Percentiles rank a stretch among this genome's conserved stretches.
Conservation (phyloP, 2,329 filamentous ascomycete genomes). For the Aaosphaeria pasadenensis region DNA sequence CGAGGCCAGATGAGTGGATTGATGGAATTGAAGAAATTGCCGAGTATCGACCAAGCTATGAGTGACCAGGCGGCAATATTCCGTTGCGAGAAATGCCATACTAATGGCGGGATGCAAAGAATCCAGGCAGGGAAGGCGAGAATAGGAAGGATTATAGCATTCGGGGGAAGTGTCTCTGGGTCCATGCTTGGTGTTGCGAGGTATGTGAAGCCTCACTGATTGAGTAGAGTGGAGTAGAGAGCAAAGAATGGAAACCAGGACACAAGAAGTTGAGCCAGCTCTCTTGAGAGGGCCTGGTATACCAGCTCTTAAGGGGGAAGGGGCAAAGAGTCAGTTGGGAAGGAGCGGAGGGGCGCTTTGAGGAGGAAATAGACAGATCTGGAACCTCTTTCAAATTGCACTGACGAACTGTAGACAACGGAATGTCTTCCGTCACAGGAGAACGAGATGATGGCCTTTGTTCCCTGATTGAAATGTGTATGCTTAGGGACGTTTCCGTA, state of each 20-base stretch:
- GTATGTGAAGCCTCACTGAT: constrained; percentile 3
- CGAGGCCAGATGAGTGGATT: constrained; percentile 65
- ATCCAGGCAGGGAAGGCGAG: constrained; percentile 51
- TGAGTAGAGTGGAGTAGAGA: constrained; percentile 1
- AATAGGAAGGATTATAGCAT: constrained; percentile 45
- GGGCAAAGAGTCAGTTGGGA: background rate
- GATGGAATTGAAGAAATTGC: constrained; percentile 57
- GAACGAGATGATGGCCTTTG: no score
- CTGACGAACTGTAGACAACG: no score
- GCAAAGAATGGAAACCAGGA: background rate
- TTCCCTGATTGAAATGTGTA: no score
- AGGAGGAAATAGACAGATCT: no score
- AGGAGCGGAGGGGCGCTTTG: no score
- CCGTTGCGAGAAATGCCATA: constrained; percentile 58
- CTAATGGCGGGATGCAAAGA: constrained; percentile 55
- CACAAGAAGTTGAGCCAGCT: background rate
- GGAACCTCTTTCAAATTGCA: no score
- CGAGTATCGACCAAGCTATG: constrained; percentile 54
- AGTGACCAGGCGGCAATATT: constrained; percentile 60
- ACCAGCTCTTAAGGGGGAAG: constrained; percentile 1
- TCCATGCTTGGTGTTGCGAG: constrained; percentile 1
- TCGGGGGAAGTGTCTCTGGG: constrained; percentile 22
- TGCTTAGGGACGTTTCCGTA: no score
- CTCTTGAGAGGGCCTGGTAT: background rate
- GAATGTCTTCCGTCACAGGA: no score